Evolutionary conservation across 495 filamentous ascomycete species (phyloP).

Genomic region (Astrocystis sublimbata): DNA sequence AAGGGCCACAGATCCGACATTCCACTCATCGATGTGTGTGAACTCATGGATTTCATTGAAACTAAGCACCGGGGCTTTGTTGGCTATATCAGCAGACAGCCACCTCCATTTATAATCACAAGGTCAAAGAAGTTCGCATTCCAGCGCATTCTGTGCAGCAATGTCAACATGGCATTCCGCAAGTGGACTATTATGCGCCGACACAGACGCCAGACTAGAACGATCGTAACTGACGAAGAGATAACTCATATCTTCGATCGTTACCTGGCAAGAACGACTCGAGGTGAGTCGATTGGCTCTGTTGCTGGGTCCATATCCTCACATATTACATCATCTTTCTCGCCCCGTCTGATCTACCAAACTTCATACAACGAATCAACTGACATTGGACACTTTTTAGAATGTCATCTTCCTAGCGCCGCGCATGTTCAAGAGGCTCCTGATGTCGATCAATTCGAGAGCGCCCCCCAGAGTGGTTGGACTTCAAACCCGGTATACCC

Average conservation of each 20-base stretch:
- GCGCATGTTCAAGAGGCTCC: neutral
- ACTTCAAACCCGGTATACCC: neutral
- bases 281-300: neutral
- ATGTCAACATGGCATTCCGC: neutral
- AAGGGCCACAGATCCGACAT: constrained; percentile 23
- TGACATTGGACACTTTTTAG: neutral
- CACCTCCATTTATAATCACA: constrained; percentile 10
- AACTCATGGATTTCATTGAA: constrained; percentile 11
- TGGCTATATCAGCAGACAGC: constrained; percentile 16
- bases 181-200: neutral
- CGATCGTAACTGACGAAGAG: neutral
- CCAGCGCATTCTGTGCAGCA: constrained; percentile 5
- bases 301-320: neutral
- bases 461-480: neutral
- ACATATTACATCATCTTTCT: neutral
- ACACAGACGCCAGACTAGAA: neutral
- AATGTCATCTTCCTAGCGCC: neutral
- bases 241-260: neutral
- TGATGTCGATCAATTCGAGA: neutral
- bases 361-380: neutral
- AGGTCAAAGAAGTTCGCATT: constrained; percentile 17
- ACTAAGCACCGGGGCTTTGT: constrained; percentile 1
- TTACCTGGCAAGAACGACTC: neutral
- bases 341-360: neutral
- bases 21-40: constrained; percentile 21